Evolutionary conservation across 257 asterid genomes (phyloP).

Genomic region (Nicotiana tomentosiformis): DNA sequence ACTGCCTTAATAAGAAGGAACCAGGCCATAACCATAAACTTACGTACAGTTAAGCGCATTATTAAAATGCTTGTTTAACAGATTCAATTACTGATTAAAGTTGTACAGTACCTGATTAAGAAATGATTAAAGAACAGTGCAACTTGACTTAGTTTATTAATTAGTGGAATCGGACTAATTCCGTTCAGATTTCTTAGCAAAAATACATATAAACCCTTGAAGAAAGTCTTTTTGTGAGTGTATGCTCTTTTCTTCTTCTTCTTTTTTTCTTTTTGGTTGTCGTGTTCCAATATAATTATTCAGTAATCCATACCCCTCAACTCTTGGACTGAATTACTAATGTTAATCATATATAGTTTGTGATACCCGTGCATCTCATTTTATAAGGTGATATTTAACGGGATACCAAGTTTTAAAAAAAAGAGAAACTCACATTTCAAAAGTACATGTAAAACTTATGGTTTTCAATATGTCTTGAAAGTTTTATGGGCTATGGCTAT

Average conservation of each 20-base stretch:
- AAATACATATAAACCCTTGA: not conserved
- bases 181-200: not conserved
- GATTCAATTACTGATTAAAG: not conserved
- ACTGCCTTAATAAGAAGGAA: not conserved
- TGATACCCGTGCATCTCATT: not conserved
- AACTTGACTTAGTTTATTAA: not conserved
- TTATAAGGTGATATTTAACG: too few species aligned
- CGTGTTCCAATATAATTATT: not conserved
- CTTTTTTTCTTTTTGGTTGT: too few species aligned
- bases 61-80: not conserved
- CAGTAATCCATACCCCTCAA: not conserved
- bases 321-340: too few species aligned
- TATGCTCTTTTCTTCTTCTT: not conserved
- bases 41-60: not conserved
- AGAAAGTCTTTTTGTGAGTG: not conserved
- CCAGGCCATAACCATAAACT: too few species aligned
- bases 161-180: not conserved
- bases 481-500: too few species aligned
- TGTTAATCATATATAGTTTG: too few species aligned
- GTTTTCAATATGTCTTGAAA: too few species aligned
- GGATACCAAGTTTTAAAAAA: too few species aligned
- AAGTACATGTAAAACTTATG: too few species aligned
- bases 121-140: not conserved
- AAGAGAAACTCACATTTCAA: too few species aligned
- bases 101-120: not conserved